phyloP scores from a whole-genome alignment of 2,329 filamentous ascomycete species.

The Magnaporthiopsis incrustans region DNA sequence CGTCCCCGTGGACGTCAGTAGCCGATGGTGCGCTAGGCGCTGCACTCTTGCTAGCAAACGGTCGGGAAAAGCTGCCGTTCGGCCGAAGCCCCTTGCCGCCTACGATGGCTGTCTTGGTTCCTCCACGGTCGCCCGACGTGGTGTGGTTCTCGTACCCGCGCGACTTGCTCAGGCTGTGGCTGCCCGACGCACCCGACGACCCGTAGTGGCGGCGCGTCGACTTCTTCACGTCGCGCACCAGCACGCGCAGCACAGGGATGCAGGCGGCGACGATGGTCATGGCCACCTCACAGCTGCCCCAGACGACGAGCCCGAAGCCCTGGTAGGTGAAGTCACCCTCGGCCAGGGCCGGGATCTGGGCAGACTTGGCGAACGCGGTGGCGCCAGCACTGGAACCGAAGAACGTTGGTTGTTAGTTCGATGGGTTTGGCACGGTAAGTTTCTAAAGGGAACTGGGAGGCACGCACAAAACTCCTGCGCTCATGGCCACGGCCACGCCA shows the following conservation, averaged over 20 bases:
- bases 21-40: too few relatives aligned
- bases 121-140: background rate
- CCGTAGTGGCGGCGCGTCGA: conserved; percentile 3
- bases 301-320: conserved; percentile 17
- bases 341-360: conserved; percentile 11
- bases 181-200: background rate
- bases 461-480: conserved; percentile 21
- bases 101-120: background rate
- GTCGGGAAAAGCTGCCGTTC: background rate
- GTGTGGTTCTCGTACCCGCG: background rate
- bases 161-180: background rate
- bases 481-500: conserved; percentile 23
- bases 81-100: background rate
- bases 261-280: conserved; percentile 27
- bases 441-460: background rate
- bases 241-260: conserved; percentile 22
- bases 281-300: conserved; percentile 23
- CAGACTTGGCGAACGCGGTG: conserved; percentile 19
- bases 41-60: too few relatives aligned
- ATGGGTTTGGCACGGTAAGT: too few relatives aligned
- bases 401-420: background rate
- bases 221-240: conserved; percentile 13
- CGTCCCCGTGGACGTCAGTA: conserved; percentile 1
- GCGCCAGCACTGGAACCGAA: conserved; percentile 15
- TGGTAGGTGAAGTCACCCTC: conserved; percentile 12